Percentiles rank a stretch among this genome's conserved stretches.
phyloP scores from a whole-genome alignment of 345 rosid genomes.

The Abelmoschus esculentus region DNA sequence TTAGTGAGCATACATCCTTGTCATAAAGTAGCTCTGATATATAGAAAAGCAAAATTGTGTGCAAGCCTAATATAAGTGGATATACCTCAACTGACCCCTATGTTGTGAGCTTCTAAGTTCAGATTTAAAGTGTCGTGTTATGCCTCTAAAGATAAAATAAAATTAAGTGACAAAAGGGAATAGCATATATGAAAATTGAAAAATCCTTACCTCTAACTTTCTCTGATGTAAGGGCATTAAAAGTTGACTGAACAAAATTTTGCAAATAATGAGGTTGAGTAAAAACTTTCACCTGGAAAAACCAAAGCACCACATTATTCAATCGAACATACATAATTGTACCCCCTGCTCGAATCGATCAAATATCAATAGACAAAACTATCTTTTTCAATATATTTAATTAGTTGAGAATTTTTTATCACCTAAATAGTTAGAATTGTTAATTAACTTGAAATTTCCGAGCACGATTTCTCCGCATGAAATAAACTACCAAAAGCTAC shows the following conservation, averaged over 20 bases:
- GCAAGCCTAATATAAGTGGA: neutral
- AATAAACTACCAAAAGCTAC: neutral
- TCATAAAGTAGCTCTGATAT: neutral
- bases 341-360: neutral
- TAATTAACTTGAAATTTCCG: neutral
- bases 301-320: neutral
- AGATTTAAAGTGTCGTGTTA: neutral
- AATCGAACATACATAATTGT: neutral
- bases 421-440: neutral
- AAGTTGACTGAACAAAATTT: conserved; percentile 85
- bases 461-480: neutral
- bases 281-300: conserved; percentile 81
- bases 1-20: neutral
- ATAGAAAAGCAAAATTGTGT: neutral
- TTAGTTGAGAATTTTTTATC: neutral
- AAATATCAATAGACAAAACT: no score
- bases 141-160: neutral
- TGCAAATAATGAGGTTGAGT: conserved; percentile 63
- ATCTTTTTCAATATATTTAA: neutral
- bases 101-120: neutral
- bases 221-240: conserved; percentile 65
- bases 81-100: neutral
- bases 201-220: conserved; percentile 67
- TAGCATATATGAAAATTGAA: neutral
- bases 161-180: neutral